Evolutionary conservation across 345 rosid genomes (phyloP).

Genomic region (Moringa oleifera): DNA sequence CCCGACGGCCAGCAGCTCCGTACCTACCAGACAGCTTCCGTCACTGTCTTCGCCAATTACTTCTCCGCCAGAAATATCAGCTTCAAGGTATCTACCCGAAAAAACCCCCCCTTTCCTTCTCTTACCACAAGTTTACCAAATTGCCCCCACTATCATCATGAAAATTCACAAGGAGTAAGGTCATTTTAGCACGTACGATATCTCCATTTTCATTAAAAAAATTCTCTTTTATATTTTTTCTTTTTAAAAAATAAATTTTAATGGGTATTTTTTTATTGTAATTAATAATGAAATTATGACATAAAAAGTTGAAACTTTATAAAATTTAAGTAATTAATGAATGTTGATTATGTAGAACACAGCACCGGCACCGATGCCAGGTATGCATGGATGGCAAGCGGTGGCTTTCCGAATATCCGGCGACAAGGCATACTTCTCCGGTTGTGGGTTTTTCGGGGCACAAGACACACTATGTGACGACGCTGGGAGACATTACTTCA

Average conservation of each 20-base stretch:
- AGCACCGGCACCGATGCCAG: conserved; percentile 92
- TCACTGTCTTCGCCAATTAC: conserved; percentile 67
- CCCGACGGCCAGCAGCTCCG: conserved; percentile 81
- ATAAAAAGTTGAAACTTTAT: too few relatives aligned
- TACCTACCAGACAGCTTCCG: conserved; percentile 93
- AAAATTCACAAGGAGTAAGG: too few relatives aligned
- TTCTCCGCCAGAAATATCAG: conserved; percentile 90
- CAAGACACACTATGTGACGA: conserved; percentile 95
- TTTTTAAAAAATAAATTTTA: too few relatives aligned
- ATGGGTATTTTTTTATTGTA: too few relatives aligned
- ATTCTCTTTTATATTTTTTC: too few relatives aligned
- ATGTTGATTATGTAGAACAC: conserved; percentile 50
- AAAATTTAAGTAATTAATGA: too few relatives aligned
- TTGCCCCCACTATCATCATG: too few relatives aligned
- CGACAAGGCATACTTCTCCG: conserved; percentile 83
- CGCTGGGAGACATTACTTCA: conserved; percentile 91
- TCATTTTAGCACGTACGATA: too few relatives aligned
- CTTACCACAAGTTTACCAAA: too few relatives aligned
- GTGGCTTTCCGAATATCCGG: conserved; percentile 89
- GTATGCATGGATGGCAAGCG: conserved; percentile 95
- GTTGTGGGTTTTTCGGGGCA: conserved; percentile 91
- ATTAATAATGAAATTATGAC: too few relatives aligned
- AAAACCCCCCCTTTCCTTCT: too few relatives aligned
- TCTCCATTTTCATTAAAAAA: too few relatives aligned
- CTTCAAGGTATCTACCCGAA: conserved; percentile 91